Percentiles rank a stretch among this genome's conserved stretches.
Conservation (phyloP, 495 filamentous ascomycete species). For the Penicillium herquei region DNA sequence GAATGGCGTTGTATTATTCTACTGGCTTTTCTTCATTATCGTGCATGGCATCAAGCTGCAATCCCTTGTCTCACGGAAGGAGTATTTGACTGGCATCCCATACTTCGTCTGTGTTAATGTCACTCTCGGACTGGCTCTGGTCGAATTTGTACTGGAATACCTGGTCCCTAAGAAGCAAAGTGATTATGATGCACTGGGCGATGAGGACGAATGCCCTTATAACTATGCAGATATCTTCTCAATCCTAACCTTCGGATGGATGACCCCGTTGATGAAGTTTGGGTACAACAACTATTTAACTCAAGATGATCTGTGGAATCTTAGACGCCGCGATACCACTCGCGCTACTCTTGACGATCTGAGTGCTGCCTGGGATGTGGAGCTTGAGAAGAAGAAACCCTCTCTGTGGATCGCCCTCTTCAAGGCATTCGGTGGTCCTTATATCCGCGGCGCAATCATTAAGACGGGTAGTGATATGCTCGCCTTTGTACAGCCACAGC, state of each 20-base stretch:
- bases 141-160: slow-evolving; percentile 86
- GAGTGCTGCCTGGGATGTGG: slow-evolving; percentile 70
- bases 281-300: slow-evolving; percentile 91
- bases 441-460: slow-evolving; percentile 74
- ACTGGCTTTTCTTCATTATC: slow-evolving; percentile 90
- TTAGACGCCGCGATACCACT: slow-evolving; percentile 78
- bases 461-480: slow-evolving; percentile 82
- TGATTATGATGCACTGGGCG: slow-evolving; percentile 79
- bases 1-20: slow-evolving; percentile 92
- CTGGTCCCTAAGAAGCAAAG: slow-evolving; percentile 84
- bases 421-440: slow-evolving; percentile 79
- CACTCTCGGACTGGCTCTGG: slow-evolving; percentile 65
- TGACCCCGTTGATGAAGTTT: slow-evolving; percentile 96
- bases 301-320: slow-evolving; percentile 95
- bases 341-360: slow-evolving; percentile 63
- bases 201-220: slow-evolving; percentile 87
- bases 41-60: slow-evolving; percentile 81
- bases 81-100: slow-evolving; percentile 60
- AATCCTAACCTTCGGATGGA: slow-evolving; percentile 93
- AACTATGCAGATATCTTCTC: slow-evolving; percentile 96
- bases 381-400: slow-evolving; percentile 72
- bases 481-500: slow-evolving; percentile 87
- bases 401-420: slow-evolving; percentile 93
- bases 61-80: slow-evolving; percentile 75
- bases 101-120: slow-evolving; percentile 81